Percentiles rank a stretch among this genome's conserved stretches.
Evolutionary conservation across 176 grass and related monocot species (phyloP).

Genomic region (Urochloa ruziziensis): DNA sequence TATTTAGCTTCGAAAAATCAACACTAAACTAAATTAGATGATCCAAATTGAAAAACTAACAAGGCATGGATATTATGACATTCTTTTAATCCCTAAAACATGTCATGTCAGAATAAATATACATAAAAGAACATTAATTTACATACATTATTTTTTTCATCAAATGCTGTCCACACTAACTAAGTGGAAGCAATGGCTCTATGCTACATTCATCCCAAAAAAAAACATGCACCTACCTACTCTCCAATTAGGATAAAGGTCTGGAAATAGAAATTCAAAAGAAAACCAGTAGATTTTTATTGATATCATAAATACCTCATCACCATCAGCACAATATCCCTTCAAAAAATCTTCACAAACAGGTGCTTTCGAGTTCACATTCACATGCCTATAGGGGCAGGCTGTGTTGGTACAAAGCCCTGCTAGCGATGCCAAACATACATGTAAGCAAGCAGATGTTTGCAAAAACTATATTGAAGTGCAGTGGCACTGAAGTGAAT

Average conservation of each 20-base stretch:
- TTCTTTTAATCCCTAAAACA: not conserved
- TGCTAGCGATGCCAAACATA: conserved; percentile 36
- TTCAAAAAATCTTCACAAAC: conserved; percentile 87
- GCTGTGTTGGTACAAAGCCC: conserved; percentile 81
- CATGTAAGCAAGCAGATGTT: conserved; percentile 29
- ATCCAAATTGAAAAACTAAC: not conserved
- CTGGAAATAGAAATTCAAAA: not conserved
- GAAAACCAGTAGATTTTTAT: conserved; percentile 9
- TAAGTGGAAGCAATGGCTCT: not conserved
- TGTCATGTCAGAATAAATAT: not conserved
- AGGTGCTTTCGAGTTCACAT: conserved; percentile 76
- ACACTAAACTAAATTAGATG: not conserved
- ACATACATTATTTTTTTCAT: not conserved
- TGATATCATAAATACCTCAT: conserved; percentile 69
- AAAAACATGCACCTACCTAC: conserved; percentile 2
- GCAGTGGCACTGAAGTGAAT: conserved; percentile 29
- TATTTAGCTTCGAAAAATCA: not conserved
- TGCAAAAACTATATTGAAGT: not conserved
- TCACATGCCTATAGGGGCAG: conserved; percentile 98
- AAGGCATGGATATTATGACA: not conserved
- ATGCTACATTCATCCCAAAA: not conserved
- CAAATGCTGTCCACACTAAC: not conserved
- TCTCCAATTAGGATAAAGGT: not conserved
- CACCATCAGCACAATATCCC: conserved; percentile 89
- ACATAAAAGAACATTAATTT: not conserved